Evolutionary conservation across 768 basidiomycete species (phyloP), one percentile per base, ranked within the genome.

Genomic region (Clitopilus hobsonii): DNA sequence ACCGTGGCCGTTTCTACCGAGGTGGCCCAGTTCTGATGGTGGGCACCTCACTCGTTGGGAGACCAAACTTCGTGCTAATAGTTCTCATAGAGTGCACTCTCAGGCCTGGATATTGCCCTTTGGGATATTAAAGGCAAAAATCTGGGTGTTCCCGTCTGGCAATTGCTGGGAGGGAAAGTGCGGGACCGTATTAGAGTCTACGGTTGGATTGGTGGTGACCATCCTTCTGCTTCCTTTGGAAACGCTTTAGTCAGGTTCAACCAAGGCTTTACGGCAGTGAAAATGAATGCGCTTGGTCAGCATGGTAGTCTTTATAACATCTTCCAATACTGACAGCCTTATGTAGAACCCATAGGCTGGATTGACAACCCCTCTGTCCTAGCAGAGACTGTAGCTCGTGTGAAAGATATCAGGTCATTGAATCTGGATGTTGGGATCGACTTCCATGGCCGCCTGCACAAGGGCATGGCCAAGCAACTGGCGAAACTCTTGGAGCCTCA

Each of bases 111-210:
- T 65, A 88, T 89, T 55, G 85, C 85, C 0, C 71, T 89, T 0
- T 79, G 88, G 88, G 88, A 89, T 61, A 85, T 89, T 69, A 88
- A 88, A 60, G 88, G 88, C n/a, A 88, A 87, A 69, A 83, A 81
- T 28, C 76, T 88, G 1, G 85, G 85, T 28, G 86, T 79, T 8
- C 80, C 78, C 0, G 69, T 87, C 1, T 86, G 81, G 77, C 78
- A 86, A 66, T 72, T 90, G 0, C 75, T 88, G 5, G 88, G 86
- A 6, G 88, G 87, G 4, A 83, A 82, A 64, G 83, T 88, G 27
- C 77, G 86, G 49, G 79, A 85, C 61, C 70, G 74, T 26, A 69
- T 83, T 50, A 75, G 74, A 54, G 83, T 84, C 5, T 85, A 84
- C 60, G 78, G 83, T 2, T 88, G 76, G 75, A 71, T 85, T 30